Base-by-base conservation (phyloP, 2,329 filamentous ascomycete species). In the Fusarium sororula region DNA sequence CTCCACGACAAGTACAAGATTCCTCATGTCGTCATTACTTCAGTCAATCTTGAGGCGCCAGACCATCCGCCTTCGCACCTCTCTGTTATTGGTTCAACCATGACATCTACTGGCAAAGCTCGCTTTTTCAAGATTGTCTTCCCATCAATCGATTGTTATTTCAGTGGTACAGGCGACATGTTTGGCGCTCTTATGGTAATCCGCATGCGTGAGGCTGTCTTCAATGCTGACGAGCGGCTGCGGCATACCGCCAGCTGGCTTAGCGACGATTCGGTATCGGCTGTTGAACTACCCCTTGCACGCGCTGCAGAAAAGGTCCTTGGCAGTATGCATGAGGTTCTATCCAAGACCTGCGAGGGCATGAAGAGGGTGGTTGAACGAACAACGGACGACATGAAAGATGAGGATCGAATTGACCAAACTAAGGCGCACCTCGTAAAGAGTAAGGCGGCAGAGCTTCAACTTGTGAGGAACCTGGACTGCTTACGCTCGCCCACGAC, bases 121-220 rank as follows among this genome's bases (percentile, higher is more conserved):
- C 92, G 96, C n/a, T 88, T 96, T 59, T 99, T 98, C 87, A 91
- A 92, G 78, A 92, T 98, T 78, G 90, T 93, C 63, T 94, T 98
- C 64, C 95, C 96, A 0, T 90, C 92, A 35, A 91, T 98, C 68
- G 93, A 98, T 80, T 94, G 95, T 83, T 98, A 96, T 87, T 99
- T 98, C 84, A 95, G 93, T 77, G 96, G 96, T 45, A 98, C 97
- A 1, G 96, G 96, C 53, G 96, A 99, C 85, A 98, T 99, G 96
- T 98, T 99, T 80, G 96, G 95, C 37, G 96, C 96, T 13, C 87
- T 99, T 51, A 95, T 94, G 80, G 91, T 98, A 3, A 94, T 94
- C 45, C 91, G 96, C 37, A 90, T 99, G 79, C 92, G 96, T 66
- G 94, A 98, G 85, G 95, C 94, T 32, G 92, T 94, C 4, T 75